Conservation (phyloP, 2,329 filamentous ascomycete species). For the Pezizomycotina sp. region DNA sequence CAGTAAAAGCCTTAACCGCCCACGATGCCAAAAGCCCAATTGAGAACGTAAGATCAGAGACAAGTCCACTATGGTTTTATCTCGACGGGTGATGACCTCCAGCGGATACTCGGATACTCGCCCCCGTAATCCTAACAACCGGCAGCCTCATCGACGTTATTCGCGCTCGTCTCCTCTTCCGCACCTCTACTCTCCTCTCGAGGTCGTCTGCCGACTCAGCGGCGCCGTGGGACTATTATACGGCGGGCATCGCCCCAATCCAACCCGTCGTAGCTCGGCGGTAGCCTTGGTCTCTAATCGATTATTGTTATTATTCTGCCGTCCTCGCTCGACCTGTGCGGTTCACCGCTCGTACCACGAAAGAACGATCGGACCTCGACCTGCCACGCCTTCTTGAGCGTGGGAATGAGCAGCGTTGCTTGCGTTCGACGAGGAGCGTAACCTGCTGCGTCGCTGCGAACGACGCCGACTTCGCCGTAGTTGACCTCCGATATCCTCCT, state of each 20-base stretch:
- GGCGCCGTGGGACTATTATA: slow-evolving; percentile 17
- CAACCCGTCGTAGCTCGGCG: slow-evolving; percentile 18
- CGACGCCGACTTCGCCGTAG: slow-evolving; percentile 60
- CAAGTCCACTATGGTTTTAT: no score
- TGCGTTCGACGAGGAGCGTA: slow-evolving; percentile 43
- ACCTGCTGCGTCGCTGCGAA: slow-evolving; percentile 56
- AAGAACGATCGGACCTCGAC: slow-evolving; percentile 13
- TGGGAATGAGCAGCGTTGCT: slow-evolving; percentile 13
- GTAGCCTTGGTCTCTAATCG: slow-evolving; percentile 12
- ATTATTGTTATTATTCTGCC: no score
- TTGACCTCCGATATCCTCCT: slow-evolving; percentile 57
- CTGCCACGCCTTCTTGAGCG: slow-evolving; percentile 7
- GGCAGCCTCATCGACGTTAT: slow-evolving; percentile 13
- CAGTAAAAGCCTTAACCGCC: no score
- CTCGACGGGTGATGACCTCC: no score
- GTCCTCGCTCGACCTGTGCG: no score
- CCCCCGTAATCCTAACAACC: slow-evolving; percentile 17
- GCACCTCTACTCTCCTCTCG: not conserved
- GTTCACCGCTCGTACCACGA: no score
- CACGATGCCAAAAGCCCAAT: no score
- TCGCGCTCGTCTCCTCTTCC: not conserved
- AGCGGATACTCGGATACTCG: slow-evolving; percentile 15
- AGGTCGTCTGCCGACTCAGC: slow-evolving; percentile 5
- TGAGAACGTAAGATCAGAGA: no score
- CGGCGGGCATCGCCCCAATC: slow-evolving; percentile 20